These are phyloP conservation scores for Arthroderma sp. DNA, from an alignment of 2,329 filamentous ascomycete genomes.

Conservation along the genomic window DNA sequence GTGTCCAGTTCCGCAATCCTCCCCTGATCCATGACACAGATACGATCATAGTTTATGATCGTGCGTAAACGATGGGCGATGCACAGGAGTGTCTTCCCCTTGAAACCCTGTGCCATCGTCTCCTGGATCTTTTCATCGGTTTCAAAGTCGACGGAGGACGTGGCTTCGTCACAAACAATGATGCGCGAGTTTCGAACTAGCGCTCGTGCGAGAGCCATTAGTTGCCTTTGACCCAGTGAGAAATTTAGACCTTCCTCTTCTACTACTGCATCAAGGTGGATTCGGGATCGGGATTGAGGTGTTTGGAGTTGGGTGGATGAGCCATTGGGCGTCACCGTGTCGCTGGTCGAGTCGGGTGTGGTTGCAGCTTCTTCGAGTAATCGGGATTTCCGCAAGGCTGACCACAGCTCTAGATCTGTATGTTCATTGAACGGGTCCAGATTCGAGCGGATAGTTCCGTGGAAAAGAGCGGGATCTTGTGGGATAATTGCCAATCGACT, in stretches of 20 bases:
- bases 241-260: conserved; percentile 96
- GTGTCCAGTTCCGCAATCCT: conserved; percentile 74
- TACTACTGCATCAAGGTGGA: conserved; percentile 71
- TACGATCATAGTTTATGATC: conserved; percentile 86
- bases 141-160: conserved; percentile 84
- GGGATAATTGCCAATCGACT: conserved; percentile 33
- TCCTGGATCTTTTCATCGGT: conserved; percentile 90
- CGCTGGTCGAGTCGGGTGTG: conserved; percentile 31
- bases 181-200: conserved; percentile 79
- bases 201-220: conserved; percentile 86
- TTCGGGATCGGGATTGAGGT: conserved; percentile 32
- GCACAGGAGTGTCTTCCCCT: conserved; percentile 75
- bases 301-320: conserved; percentile 6
- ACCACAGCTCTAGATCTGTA: conserved; percentile 35
- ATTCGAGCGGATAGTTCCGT: conserved; percentile 32
- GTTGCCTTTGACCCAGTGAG: conserved; percentile 83
- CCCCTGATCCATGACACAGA: conserved; percentile 91
- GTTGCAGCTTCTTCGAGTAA: conserved; percentile 35
- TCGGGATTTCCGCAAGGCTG: conserved; percentile 32
- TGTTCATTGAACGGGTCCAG: conserved; percentile 34
- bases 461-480: conserved; percentile 33
- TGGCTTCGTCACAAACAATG: conserved; percentile 95
- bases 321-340: not conserved
- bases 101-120: conserved; percentile 75
- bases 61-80: conserved; percentile 88